Evolutionary conservation across 805 yeast species (phyloP).

Genomic region (Hermanozyma aechmeae): DNA sequence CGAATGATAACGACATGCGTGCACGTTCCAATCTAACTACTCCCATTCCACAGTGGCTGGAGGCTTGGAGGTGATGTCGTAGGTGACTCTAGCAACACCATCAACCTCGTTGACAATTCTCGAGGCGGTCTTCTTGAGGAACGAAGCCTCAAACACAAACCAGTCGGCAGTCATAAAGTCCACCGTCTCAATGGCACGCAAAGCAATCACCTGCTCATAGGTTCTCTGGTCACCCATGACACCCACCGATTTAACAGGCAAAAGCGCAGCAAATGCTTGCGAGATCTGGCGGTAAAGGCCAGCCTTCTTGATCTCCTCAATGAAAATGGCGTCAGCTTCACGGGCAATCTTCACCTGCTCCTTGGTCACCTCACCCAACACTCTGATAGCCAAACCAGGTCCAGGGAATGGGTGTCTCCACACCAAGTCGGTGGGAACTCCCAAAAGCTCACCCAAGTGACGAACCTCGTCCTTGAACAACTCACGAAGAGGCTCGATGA

Average conservation of each 20-base stretch:
- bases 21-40: constrained; percentile 35
- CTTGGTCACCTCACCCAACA: constrained; percentile 91
- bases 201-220: constrained; percentile 97
- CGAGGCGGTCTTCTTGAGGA: constrained; percentile 87
- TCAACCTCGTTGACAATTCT: constrained; percentile 98
- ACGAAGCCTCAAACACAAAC: constrained; percentile 86
- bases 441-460: constrained; percentile 86
- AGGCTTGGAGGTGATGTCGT: constrained; percentile 97
- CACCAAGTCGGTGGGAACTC: constrained; percentile 92
- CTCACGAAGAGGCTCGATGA: constrained; percentile 97
- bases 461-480: constrained; percentile 98
- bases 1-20: too few relatives aligned
- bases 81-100: constrained; percentile 98
- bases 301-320: constrained; percentile 89
- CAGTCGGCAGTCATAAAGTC: constrained; percentile 99
- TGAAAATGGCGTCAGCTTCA: constrained; percentile 92
- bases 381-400: constrained; percentile 99
- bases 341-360: constrained; percentile 93
- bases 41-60: constrained; percentile 99
- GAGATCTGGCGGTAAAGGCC: constrained; percentile 90
- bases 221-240: constrained; percentile 99
- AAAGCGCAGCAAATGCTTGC: constrained; percentile 94
- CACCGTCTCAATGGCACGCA: constrained; percentile 94
- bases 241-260: constrained; percentile 98
- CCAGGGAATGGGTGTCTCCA: constrained; percentile 99